phyloP scores from a whole-genome alignment of 225 moss, liverwort and hornwort genomes.

The Physcomitrellopsis africana region DNA sequence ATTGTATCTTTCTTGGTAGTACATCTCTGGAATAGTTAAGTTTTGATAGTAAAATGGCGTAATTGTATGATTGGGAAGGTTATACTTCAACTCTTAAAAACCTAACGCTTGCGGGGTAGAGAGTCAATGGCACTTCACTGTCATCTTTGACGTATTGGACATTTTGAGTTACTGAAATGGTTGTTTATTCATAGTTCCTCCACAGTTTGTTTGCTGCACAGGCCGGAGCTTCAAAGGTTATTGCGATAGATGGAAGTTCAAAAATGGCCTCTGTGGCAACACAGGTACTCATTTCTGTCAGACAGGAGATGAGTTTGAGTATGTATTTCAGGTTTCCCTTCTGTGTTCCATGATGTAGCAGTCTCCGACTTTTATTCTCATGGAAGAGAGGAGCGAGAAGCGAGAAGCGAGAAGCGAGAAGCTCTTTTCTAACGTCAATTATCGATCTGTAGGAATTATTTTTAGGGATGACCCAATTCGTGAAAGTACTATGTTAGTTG shows the following conservation, averaged over 20 bases:
- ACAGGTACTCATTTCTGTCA: slow-evolving; percentile 44
- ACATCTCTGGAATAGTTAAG: neutral
- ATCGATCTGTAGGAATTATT: neutral
- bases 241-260: slow-evolving; percentile 87
- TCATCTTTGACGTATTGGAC: neutral
- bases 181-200: slow-evolving; percentile 32
- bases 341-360: slow-evolving; percentile 2
- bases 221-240: slow-evolving; percentile 81
- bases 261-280: slow-evolving; percentile 84
- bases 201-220: slow-evolving; percentile 98
- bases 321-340: neutral
- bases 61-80: neutral
- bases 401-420: too few relatives aligned
- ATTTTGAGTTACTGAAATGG: neutral
- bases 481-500: neutral
- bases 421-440: neutral
- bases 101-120: neutral
- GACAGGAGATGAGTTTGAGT: neutral
- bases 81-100: neutral
- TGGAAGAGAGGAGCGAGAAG: neutral
- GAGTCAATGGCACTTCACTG: neutral
- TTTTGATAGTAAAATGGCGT: neutral
- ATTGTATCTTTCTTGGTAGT: neutral
- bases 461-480: neutral
- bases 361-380: slow-evolving; percentile 12